phyloP scores from a whole-genome alignment of 371 early-diverging fungal genomes.

The Actinomortierella wolfii region DNA sequence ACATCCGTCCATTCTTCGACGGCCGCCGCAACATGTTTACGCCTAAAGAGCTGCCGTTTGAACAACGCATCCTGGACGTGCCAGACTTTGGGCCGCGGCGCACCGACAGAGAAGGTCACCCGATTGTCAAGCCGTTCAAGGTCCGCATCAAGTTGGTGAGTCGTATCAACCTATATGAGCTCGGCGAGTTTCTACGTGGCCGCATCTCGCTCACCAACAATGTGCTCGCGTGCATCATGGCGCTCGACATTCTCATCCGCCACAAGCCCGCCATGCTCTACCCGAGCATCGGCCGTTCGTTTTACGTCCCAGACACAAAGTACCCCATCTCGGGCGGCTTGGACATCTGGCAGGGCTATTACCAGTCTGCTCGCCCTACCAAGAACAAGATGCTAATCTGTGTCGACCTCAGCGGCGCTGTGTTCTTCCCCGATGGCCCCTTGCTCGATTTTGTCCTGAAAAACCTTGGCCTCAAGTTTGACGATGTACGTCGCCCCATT shows the following conservation, averaged over 20 bases:
- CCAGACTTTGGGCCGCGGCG: neutral
- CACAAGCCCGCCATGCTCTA: slow-evolving; percentile 64
- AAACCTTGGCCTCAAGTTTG: slow-evolving; percentile 55
- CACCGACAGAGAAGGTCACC: slow-evolving; percentile 16
- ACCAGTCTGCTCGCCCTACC: slow-evolving; percentile 69
- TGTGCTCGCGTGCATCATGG: slow-evolving; percentile 59
- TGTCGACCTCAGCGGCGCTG: slow-evolving; percentile 75
- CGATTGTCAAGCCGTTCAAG: slow-evolving; percentile 14
- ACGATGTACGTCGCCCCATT: slow-evolving; percentile 24
- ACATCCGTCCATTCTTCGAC: slow-evolving; percentile 58
- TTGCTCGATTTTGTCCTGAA: slow-evolving; percentile 52
- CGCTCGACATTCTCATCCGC: slow-evolving; percentile 73
- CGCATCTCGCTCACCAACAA: slow-evolving; percentile 45
- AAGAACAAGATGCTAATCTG: slow-evolving; percentile 68
- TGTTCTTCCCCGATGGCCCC: slow-evolving; percentile 67
- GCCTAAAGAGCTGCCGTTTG: slow-evolving; percentile 52
- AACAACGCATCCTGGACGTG: slow-evolving; percentile 30
- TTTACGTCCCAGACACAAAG: slow-evolving; percentile 68
- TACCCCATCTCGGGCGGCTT: slow-evolving; percentile 60
- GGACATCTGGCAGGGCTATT: slow-evolving; percentile 82
- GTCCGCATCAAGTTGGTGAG: slow-evolving; percentile 48
- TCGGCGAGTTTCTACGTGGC: slow-evolving; percentile 56
- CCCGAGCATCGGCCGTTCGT: slow-evolving; percentile 73
- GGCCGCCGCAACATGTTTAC: slow-evolving; percentile 68
- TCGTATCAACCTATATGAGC: slow-evolving; percentile 40